Base-by-base conservation (phyloP, 2,329 filamentous ascomycete genomes). In the Chaetomium sp. region DNA sequence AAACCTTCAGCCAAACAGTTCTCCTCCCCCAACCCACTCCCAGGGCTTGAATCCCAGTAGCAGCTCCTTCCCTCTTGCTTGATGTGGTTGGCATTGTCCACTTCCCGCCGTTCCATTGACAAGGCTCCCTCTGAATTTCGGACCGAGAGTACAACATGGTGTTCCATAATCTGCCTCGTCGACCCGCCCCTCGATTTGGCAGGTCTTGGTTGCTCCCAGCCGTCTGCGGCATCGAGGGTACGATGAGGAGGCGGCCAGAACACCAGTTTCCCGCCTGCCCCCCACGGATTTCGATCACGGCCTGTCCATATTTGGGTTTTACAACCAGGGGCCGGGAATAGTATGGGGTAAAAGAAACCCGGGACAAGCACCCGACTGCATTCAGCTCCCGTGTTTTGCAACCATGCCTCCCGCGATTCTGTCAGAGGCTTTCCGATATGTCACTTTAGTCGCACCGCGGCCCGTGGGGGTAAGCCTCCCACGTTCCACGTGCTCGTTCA, bases 271-370 rank as follows among this genome's bases (percentile, higher is more conserved):
- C 42, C 13, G 13, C 42, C 38, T 6, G 19, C 45, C 60, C 60
- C 60, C 53, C 60, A 62, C 60, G 42, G 55, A 19, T 33, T 23
- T 8, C n/a, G 25, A 21, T 56, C 65, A 55, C 53, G 12, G 38
- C 21, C 29, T 33, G 12, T 21, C 16, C 59, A 49, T 7, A 29
- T 45, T 29, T 8, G 38, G 42, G 16, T 16, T 3, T 31, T 13
- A 57, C 35, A 50, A 33, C 5, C 57, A 45, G 55, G 51, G 35
- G 27, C 42, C 6, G 13, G 33, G 1, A 42, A 64, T 57, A 33
- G 33, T 58, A 57, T 64, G 54, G 60, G 33, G 53, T 57, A 63
- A 66, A 47, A 57, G 57, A 61, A 63, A 54, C 57, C 21, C 19
- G 58, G 58, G 56, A 64, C 21, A 49, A 27, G n/a, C 60, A 55